A percentile compares a stretch with the other conserved stretches of the same genome.
These are phyloP conservation scores for Wickerhamiella hasegawae DNA, from an alignment of 805 yeast species.

Conservation along the genomic window DNA sequence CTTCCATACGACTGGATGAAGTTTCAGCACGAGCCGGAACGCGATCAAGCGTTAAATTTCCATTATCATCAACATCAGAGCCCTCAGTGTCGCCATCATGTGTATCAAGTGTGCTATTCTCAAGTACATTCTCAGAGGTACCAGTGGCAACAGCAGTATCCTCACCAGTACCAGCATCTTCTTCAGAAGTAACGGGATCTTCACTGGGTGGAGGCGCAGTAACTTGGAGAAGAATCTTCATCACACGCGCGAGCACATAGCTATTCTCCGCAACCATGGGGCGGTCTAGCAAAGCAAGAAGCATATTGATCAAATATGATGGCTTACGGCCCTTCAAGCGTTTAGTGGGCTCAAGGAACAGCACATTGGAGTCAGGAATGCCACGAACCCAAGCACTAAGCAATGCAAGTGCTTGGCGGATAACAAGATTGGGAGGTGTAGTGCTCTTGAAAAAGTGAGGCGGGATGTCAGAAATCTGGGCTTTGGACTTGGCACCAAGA, in stretches of 20 bases:
- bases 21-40: neutral
- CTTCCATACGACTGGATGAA: neutral
- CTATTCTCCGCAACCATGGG: slow-evolving; percentile 1
- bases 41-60: too few species aligned
- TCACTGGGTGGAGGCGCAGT: neutral
- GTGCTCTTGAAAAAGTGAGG: neutral
- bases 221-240: neutral
- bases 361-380: neutral
- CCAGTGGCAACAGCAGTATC: neutral
- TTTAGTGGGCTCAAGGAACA: neutral
- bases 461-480: too few species aligned
- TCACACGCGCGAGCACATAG: slow-evolving; percentile 2
- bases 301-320: neutral
- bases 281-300: neutral
- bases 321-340: neutral
- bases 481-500: neutral
- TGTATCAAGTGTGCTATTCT: too few species aligned
- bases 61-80: neutral
- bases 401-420: neutral
- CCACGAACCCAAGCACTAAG: neutral
- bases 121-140: too few species aligned
- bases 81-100: too few species aligned
- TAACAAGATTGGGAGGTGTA: neutral
- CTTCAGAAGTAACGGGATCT: neutral
- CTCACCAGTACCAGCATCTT: neutral